A percentile compares a stretch with the other conserved stretches of the same genome.
phyloP scores from a whole-genome alignment of 164 flowering plant species.

The Pachysandra terminalis region DNA sequence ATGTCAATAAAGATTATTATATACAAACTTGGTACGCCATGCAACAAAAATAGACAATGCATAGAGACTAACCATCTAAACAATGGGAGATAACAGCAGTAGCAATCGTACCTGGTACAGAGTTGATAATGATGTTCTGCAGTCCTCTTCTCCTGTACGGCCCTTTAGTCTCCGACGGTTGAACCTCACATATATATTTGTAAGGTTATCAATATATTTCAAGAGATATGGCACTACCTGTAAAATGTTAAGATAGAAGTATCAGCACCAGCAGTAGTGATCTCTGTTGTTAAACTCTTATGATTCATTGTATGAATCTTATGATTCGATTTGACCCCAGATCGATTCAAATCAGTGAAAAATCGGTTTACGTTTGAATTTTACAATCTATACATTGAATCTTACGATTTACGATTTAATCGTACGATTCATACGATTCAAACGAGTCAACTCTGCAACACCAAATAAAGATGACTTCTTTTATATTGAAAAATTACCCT shows the following conservation, averaged over 20 bases:
- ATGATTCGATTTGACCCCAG: too few species aligned
- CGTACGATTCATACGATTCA: too few species aligned
- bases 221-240: conserved; percentile 94
- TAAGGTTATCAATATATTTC: conserved; percentile 84
- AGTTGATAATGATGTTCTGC: conserved; percentile 77
- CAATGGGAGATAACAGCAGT: neutral
- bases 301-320: too few species aligned
- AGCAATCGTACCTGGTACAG: conserved; percentile 66
- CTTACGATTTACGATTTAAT: too few species aligned
- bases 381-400: too few species aligned
- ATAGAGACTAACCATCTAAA: neutral
- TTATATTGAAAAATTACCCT: too few species aligned
- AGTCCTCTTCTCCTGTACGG: conserved; percentile 86
- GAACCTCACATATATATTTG: conserved; percentile 91
- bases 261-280: conserved; percentile 3
- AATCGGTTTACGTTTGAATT: too few species aligned
- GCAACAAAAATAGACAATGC: too few species aligned
- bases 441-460: too few species aligned
- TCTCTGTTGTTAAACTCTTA: too few species aligned
- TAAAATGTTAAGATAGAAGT: conserved; percentile 7
- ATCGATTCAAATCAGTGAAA: too few species aligned
- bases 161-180: conserved; percentile 96
- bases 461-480: too few species aligned
- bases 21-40: neutral
- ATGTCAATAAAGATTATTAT: neutral